phyloP scores from a whole-genome alignment of 2,329 filamentous ascomycete species.

The Aspergillus ustus region DNA sequence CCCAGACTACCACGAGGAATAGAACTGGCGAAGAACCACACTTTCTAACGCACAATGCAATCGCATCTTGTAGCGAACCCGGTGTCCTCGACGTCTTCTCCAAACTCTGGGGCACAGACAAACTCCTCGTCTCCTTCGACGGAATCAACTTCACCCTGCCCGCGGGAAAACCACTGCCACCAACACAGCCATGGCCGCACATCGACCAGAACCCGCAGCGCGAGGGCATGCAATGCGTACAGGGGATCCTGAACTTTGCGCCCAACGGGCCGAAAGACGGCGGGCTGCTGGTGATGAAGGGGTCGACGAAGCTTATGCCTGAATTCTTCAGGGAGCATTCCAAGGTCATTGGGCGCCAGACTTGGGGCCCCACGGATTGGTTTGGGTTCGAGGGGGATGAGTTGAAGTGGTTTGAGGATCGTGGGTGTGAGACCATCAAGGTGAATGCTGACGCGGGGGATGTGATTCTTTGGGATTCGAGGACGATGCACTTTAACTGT shows the following conservation, averaged over 20 bases:
- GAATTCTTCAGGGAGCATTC: conserved; percentile 47
- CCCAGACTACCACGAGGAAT: no score
- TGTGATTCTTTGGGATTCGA: conserved; percentile 3
- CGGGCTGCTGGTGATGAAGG: conserved; percentile 52
- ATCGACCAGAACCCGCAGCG: conserved; percentile 49
- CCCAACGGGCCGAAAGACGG: conserved; percentile 54
- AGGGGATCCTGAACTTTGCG: conserved; percentile 52
- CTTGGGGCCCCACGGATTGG: neutral
- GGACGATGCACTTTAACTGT: conserved; percentile 3
- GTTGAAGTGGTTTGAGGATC: neutral
- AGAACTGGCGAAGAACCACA: no score
- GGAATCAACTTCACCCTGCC: conserved; percentile 51
- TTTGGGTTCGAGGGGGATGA: neutral
- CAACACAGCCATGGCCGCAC: conserved; percentile 50
- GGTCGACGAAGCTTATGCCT: conserved; percentile 47
- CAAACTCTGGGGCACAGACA: conserved; percentile 44
- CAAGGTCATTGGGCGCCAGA: neutral
- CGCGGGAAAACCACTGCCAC: conserved; percentile 43
- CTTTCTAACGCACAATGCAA: no score
- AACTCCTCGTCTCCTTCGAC: conserved; percentile 28
- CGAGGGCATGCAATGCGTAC: conserved; percentile 44
- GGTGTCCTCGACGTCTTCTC: conserved; percentile 47
- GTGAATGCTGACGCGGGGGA: neutral
- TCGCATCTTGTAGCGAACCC: conserved; percentile 35
- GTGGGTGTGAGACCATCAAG: neutral